These are phyloP conservation scores for Hyphopichia fennica DNA, from an alignment of 1,139 yeast genomes.

Conservation along the genomic window DNA sequence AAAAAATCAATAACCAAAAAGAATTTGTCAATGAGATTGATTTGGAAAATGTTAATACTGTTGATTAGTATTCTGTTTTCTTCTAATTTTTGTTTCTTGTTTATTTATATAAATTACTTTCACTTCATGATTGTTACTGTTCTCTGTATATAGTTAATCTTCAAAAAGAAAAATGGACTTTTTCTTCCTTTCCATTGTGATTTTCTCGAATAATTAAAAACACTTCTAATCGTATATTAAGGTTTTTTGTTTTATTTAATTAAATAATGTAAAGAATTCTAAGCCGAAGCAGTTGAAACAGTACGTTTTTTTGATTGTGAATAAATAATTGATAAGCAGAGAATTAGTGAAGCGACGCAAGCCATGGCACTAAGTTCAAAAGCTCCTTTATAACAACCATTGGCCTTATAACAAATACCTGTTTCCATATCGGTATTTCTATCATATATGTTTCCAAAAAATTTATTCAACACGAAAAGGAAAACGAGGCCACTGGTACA, in stretches of 20 bases:
- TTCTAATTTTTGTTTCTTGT: background rate
- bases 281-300: background rate
- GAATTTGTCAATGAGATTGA: constrained; percentile 49
- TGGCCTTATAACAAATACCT: constrained; percentile 38
- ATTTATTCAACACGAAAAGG: constrained; percentile 36
- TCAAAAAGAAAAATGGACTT: background rate
- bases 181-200: background rate
- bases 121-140: too few relatives aligned
- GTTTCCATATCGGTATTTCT: constrained; percentile 28
- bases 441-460: constrained; percentile 43
- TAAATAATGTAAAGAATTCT: background rate
- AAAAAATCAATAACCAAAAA: constrained; percentile 49
- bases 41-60: constrained; percentile 49
- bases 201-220: background rate
- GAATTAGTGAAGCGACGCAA: constrained; percentile 21
- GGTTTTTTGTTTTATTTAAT: too few relatives aligned
- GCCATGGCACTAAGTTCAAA: constrained; percentile 29
- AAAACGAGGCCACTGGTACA: constrained; percentile 43
- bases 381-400: constrained; percentile 37
- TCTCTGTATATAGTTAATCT: background rate
- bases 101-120: background rate
- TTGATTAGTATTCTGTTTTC: constrained; percentile 27
- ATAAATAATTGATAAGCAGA: constrained; percentile 24
- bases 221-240: too few relatives aligned
- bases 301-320: constrained; percentile 19